phyloP scores from a whole-genome alignment of 1,284 basidiomycete genomes.

The Ganoderma boninense region DNA sequence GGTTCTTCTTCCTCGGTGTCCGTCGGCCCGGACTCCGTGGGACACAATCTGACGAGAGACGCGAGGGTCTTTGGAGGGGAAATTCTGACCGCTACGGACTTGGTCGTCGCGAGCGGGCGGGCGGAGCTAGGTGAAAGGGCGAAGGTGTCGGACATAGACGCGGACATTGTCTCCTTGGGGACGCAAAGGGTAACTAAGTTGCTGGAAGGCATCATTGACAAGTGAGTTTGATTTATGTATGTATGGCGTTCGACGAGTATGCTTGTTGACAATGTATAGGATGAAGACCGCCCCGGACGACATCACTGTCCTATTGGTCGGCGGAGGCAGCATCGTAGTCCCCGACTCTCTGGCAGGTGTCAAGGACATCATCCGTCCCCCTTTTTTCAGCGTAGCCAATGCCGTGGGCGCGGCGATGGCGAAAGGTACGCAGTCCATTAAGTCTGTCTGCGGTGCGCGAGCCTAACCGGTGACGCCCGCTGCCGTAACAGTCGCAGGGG shows the following conservation, averaged over 20 bases:
- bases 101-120: conserved; percentile 50
- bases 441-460: not conserved
- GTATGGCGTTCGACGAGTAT: not conserved
- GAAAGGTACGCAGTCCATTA: conserved; percentile 40
- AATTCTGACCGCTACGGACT: conserved; percentile 61
- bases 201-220: conserved; percentile 53
- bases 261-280: conserved; percentile 21
- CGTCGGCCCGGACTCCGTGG: conserved; percentile 66
- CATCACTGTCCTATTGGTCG: conserved; percentile 58
- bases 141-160: conserved; percentile 43
- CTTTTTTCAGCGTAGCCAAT: conserved; percentile 61
- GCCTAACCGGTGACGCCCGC: not conserved
- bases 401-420: conserved; percentile 63
- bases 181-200: conserved; percentile 54
- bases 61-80: conserved; percentile 59
- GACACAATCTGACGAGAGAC: conserved; percentile 56
- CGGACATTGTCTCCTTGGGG: conserved; percentile 41
- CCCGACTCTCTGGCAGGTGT: conserved; percentile 56
- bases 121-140: conserved; percentile 48
- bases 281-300: conserved; percentile 68
- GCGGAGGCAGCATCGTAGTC: conserved; percentile 58
- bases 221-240: conserved; percentile 24
- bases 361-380: conserved; percentile 55
- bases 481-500: conserved; percentile 38
- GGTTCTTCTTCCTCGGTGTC: conserved; percentile 43